These are phyloP conservation scores for Ophiorrhiza pumila DNA, from an alignment of 257 asterid species.

Conservation along the genomic window DNA sequence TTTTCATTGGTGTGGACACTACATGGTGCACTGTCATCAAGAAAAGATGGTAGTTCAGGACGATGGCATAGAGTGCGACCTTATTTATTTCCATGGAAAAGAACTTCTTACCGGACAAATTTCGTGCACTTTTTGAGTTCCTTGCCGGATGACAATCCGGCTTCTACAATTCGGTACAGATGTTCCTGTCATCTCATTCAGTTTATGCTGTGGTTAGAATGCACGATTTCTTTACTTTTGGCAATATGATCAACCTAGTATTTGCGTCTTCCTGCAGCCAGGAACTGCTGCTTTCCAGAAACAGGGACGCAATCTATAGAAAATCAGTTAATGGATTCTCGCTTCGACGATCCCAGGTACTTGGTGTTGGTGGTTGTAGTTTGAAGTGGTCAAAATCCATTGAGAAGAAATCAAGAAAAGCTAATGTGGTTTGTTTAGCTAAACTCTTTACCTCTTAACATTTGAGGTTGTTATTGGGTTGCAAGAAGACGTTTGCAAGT, in stretches of 20 bases:
- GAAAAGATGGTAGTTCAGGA: constrained; percentile 37
- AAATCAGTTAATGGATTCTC: constrained; percentile 82
- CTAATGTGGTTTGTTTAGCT: constrained; percentile 61
- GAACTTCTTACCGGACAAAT: constrained; percentile 55
- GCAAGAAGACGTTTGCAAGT: background rate
- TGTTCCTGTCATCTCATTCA: constrained; percentile 19
- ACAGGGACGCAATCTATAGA: constrained; percentile 77
- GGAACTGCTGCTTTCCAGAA: constrained; percentile 58
- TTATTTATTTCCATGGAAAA: constrained; percentile 60
- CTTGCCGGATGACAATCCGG: constrained; percentile 31
- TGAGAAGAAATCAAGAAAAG: constrained; percentile 72
- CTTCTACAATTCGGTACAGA: constrained; percentile 51
- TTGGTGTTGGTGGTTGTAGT: constrained; percentile 72
- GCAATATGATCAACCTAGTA: background rate
- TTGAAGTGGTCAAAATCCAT: constrained; percentile 98
- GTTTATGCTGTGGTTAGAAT: constrained; percentile 6
- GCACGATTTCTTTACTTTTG: background rate
- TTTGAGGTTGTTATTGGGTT: background rate
- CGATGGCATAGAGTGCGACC: constrained; percentile 51
- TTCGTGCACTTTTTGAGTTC: constrained; percentile 40
- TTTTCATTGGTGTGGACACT: constrained; percentile 75
- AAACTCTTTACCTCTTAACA: constrained; percentile 14
- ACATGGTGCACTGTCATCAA: constrained; percentile 43
- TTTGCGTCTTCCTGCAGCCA: constrained; percentile 47
- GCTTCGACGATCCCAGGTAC: constrained; percentile 70